phyloP scores from a whole-genome alignment of 805 yeast genomes.

The Candida ponderosae region DNA sequence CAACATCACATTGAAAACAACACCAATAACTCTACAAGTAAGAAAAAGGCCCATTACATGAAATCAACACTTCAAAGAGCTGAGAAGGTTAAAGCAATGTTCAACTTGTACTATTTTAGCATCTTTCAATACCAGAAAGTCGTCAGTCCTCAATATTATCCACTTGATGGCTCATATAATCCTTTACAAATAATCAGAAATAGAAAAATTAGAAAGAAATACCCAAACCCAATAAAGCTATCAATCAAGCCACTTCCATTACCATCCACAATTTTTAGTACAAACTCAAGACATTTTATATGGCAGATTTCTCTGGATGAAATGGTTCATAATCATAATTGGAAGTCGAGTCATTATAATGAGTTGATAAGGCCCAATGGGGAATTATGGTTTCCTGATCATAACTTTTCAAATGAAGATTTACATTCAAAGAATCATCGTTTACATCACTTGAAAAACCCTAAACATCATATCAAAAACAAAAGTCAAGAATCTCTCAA shows the following conservation, averaged over 20 bases:
- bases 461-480: slow-evolving; percentile 1
- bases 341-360: slow-evolving; percentile 51
- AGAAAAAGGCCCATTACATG: slow-evolving; percentile 14
- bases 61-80: slow-evolving; percentile 36
- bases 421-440: background rate
- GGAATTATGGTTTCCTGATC: slow-evolving; percentile 41
- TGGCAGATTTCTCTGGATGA: slow-evolving; percentile 68
- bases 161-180: slow-evolving; percentile 65
- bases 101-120: slow-evolving; percentile 17
- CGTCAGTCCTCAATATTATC: slow-evolving; percentile 18
- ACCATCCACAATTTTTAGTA: slow-evolving; percentile 59
- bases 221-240: slow-evolving; percentile 39
- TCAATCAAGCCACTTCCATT: slow-evolving; percentile 43
- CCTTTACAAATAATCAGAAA: slow-evolving; percentile 80
- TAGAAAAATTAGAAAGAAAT: slow-evolving; percentile 47
- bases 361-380: slow-evolving; percentile 40
- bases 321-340: slow-evolving; percentile 43
- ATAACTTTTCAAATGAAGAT: too few species aligned
- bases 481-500: slow-evolving; percentile 1
- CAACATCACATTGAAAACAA: slow-evolving; percentile 13
- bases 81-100: slow-evolving; percentile 37
- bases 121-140: slow-evolving; percentile 14
- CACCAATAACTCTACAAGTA: slow-evolving; percentile 1
- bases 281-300: slow-evolving; percentile 34
- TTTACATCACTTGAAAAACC: slow-evolving; percentile 2